Evolutionary conservation across 345 rosid species (phyloP).

Genomic region (Citrus hindsii): DNA sequence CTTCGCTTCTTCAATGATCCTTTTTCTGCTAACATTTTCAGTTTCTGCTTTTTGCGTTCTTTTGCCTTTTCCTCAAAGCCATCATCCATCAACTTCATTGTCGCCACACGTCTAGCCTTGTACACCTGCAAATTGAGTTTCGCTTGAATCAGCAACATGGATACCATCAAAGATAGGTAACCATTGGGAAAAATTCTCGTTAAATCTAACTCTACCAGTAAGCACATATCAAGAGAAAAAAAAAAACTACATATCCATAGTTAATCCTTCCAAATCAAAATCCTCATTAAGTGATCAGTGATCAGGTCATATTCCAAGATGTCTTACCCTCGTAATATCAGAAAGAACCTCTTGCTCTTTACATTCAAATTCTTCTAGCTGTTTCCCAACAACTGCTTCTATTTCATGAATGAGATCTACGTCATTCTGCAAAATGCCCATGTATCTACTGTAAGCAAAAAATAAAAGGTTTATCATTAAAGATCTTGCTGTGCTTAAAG

Average conservation of each 20-base stretch:
- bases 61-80: slow-evolving; percentile 82
- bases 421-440: slow-evolving; percentile 56
- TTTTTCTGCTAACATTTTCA: slow-evolving; percentile 54
- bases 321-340: slow-evolving; percentile 63
- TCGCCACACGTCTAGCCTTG: slow-evolving; percentile 84
- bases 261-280: not conserved
- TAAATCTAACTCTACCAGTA: not conserved
- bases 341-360: slow-evolving; percentile 75
- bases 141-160: not conserved
- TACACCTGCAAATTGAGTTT: slow-evolving; percentile 47
- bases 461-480: not conserved
- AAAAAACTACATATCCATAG: not conserved
- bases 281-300: not conserved
- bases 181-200: not conserved
- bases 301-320: not conserved
- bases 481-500: not conserved
- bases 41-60: slow-evolving; percentile 67
- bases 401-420: slow-evolving; percentile 69
- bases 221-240: not conserved
- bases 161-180: not conserved
- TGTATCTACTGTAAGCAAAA: slow-evolving; percentile 15
- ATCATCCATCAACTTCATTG: slow-evolving; percentile 85
- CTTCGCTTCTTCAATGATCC: slow-evolving; percentile 51
- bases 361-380: slow-evolving; percentile 59
- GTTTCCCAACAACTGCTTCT: slow-evolving; percentile 66